Base-by-base conservation (phyloP, 2,329 filamentous ascomycete species). In the Neonectria magnoliae region DNA sequence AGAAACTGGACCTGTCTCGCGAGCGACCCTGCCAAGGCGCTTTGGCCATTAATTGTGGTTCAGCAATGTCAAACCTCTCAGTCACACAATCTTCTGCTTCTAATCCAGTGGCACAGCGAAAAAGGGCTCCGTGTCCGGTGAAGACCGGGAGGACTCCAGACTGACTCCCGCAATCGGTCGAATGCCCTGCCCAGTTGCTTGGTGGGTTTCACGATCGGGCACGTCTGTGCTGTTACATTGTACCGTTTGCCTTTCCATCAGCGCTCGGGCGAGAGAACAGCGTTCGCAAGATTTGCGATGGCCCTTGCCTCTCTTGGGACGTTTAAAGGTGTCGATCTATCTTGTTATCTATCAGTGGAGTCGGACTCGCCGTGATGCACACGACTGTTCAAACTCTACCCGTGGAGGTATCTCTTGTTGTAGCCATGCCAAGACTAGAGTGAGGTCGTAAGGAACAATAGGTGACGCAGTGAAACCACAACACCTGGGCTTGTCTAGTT, bases 31-130 rank as follows among this genome's bases (percentile, higher is more conserved):
- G 50, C 8, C 14, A 27, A 10, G 55, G 50, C 51, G 56, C 62
- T 58, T 58, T 57, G 65, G 63, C 56, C 65, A 57, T 18, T 41
- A 63, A 66, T 56, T 68, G 65, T 66, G 48, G 65, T 66, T 68
- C 60, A 47, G 60, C 47, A 36, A 56, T 68, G 65, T 68, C 65
- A 68, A 66, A 47, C 57, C 56, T 45, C 25, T 53, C 33, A 50
- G 65, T 67, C 65, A 62, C 25, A 47, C 20, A 42, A 29, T 29
- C 25, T 20, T 36, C 38, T 25, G 25, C 27, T n/a, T 45, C 25
- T 27, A 53, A 41, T 14, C 38, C 27, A 13, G 20, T 29, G 29
- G 27, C 16, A 27, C 20, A 18, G 25, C 38, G 16, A 52, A 47
- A 20, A 62, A 57, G 41, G 33, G 22, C 16, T 4, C 29, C 53